Evolutionary conservation across 306 rosid species (phyloP), one percentile per base, ranked within the genome.

Genomic region (Urtica urens): DNA sequence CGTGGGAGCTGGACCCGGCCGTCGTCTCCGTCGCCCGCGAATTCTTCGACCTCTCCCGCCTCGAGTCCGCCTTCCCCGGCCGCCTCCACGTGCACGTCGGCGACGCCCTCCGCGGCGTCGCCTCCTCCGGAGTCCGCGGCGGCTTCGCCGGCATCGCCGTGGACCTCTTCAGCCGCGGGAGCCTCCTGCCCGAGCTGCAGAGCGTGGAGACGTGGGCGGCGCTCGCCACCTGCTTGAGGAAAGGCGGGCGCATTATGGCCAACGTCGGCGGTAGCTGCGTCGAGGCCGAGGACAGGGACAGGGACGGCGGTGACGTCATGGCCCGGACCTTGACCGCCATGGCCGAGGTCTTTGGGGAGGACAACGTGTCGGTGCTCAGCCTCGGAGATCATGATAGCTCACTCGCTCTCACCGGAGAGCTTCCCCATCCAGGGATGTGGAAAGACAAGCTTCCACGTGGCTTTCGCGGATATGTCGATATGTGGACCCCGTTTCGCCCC

Each of bases 241-340:
- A 74, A 67, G 95, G 85, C 14, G 97, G 97, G 41, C 70, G 95
- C 63, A 38, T 84, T 2, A 90, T 90, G 97, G 87, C 81, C 57
- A 90, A 90, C 23, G 97, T 81, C 27, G 99, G 95, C 35, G 97
- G 99, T 2, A 81, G 92, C 26, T 90, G 95, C 48, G 95, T 90
- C 38, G 95, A 84, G 76, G 78, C 95, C 0, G 99, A 90, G 74
- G 75, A 64, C 44, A 28, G 40, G 14, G 1, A 46, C n/a, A 72
- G 77, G 58, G 82, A 85, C 58, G 94, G 95, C 26, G 69, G 51
- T 50, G 50, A 66, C 1, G 72, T 75, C 9, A 81, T 77, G 95
- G 72, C 79, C 35, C 71, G 77, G 10, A 77, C 94, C 6, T 44
- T 84, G 71, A 78, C 55, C 60, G 94, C 92, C 0, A 90, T 81